Evolutionary conservation across 257 asterid species (phyloP), one percentile per base, ranked within the genome.

Genomic region (Anisodus tanguticus): DNA sequence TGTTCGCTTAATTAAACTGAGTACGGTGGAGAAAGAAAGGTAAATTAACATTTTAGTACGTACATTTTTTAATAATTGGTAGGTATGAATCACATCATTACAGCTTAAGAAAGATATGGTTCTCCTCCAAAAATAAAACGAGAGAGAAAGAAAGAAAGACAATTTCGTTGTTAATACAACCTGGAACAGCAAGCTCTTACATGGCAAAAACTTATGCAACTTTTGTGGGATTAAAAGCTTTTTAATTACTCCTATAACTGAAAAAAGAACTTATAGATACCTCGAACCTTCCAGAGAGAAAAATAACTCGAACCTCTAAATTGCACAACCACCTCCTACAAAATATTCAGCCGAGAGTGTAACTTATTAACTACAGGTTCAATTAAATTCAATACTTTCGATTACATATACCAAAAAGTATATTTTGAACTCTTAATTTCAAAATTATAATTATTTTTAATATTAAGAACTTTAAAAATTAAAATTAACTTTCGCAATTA

Each of bases 81-180:
- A 5, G 89, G 83, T 84, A 63, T 58, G 82, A 85, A 84, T 88
- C 88, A 72, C 88, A 86, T 86, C 88, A 31, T 66, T 80, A 83
- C 90, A 60, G 68, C 87, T 82, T 67, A 15, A 83, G 60, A 86
- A 60, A 47, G 57, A 79, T 58, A 53, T 51, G 66, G 74, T 67
- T 69, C 47, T 49, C 51, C 26, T 13, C 82, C 62, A 12, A 49
- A 17, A 22, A 47, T 2, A 10, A 26, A 49, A 10, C 5, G 5
- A 45, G 1, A 16, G 7, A 31, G 35, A 31, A 1, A 31, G 35
- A 31, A 31, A 31, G 35, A 31, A 49, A 74, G n/a, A 22, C 3
- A 49, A 51, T 11, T 82, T 74, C 9, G 10, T 17, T 45, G 39
- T 60, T 49, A 77, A 84, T 85, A 86, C 89, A 69, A 69, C 82